Evolutionary conservation across 768 basidiomycete species (phyloP), one percentile per base, ranked within the genome.

Genomic region (Phylloporus rhodoxanthus): DNA sequence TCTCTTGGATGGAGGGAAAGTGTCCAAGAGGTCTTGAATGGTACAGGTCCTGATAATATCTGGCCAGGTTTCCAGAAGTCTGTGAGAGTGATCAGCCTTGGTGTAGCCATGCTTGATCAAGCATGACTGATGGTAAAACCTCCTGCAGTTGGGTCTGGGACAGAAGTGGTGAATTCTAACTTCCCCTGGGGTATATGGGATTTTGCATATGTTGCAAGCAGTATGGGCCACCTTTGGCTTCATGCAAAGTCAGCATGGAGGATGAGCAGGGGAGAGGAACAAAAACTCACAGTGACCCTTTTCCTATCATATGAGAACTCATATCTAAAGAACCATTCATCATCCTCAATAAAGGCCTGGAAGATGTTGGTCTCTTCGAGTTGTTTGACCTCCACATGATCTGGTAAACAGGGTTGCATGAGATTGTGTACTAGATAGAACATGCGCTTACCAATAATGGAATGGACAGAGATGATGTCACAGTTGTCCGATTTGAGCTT

Each of bases 141-240:
- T 69, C 10, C 70, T 61, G 52, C 82, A 84, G 0, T 54, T 47
- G 0, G 75, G 77, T 0, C 76, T 73, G 0, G 81, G 79, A 56
- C 82, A 84, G 46, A 80, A 80, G 46, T 83, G 78, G 66, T 78
- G 79, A 7, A 77, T 57, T 48, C 21, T 60, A 41, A 34, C 58
- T 20, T 36, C 67, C 56, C 75, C 69, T 0, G 80, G 76, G 25
- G 66, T 67, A 54, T 83, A 84, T 0, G 76, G 73, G 3, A 61
- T 36, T 11, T 53, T 53, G 64, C 82, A 84, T 4, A 70, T 55
- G 8, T 34, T 10, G 47, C 82, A 84, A 0, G 73, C 68, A 11
- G 45, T 41, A 0, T 57, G 43, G 0, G 67, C 60, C 0, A 70
- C 74, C 54, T 70, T 73, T 11, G 77, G 78, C 78, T 82, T 32